Evolutionary conservation across 345 rosid species (phyloP), one percentile per base, ranked within the genome.

Genomic region (Lagerstroemia speciosa): DNA sequence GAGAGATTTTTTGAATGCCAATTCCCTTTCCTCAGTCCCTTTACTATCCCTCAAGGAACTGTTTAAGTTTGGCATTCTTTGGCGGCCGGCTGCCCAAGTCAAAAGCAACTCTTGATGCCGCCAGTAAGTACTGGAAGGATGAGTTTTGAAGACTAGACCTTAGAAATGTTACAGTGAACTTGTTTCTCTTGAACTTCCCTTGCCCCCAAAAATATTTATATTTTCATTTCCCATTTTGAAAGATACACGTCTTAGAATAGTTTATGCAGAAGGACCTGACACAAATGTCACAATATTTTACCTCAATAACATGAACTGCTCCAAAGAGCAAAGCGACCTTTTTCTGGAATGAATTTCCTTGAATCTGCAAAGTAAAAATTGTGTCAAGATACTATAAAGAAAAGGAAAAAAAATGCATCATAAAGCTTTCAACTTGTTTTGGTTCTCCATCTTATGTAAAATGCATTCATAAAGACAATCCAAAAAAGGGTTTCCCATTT

Each of bases 281-380:
- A 37, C 15, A 65, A 27, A 26, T 3, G 10, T 40, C 19, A 27
- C 16, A 38, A 65, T 57, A 34, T 78, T 71, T 85, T 83, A 89
- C 99, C 94, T 94, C 97, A 19, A 75, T 83, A 52, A 67, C 84
- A 69, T 87, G 93, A 73, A 83, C 87, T 66, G 84, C 70, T 50
- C 99, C 99, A 77, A 95, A 86, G 71, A 95, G 87, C 70, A 87
- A 69, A 27, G 98, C 91, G 61, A 80, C 89, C 80, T 90, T 95
- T 83, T 95, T 95, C 79, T 88, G 99, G 82, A 90, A 95, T 40
- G 99, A 95, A 78, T 95, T 95, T 69, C 99, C 99, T 62, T 77
- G 90, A 76, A 79, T 92, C 99, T 95, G 71, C 64, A 46, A 60
- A 11, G 52, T 65, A 53, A 33, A 57, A 36, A 41, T 57, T 26